Base-by-base conservation (phyloP, 176 grass and related monocot genomes). In the Musa beccarii region DNA sequence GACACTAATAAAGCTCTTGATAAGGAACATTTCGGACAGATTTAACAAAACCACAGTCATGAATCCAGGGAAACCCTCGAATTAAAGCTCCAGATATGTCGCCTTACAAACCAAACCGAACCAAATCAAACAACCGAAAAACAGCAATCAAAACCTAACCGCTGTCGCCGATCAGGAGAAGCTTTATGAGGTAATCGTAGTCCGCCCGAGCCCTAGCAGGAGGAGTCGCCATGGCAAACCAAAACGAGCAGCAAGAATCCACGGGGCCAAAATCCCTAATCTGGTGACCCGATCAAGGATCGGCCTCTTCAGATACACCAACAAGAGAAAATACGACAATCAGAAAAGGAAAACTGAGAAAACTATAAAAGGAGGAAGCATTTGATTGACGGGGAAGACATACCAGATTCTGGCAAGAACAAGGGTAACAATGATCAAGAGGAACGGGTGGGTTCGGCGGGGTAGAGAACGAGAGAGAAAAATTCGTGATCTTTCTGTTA, bases 161-260 rank as follows among this genome's bases (percentile, higher is more conserved):
- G 57, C 57, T 61, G 57, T 61, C 57, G 57, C 57, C 57, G 57
- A 61, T 61, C 16, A 61, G 57, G 16, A 61, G 57, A 61, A 61
- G 57, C 57, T 61, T 61, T 61, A 61, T 61, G 17, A 61, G 57
- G 57, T 61, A 61, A 19, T 61, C 57, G 16, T 61, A 61, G 57
- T 61, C 57, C 16, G 57, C 57, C 16, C 57, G 57, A 20, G 57
- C 57, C 57, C 57, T 61, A 61, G 2, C 19, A 61, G 57, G 57
- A 61, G 57, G 57, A 61, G 57, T 19, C 57, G 57, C 57, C 57
- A 61, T 61, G 57, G 57, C 57, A 61, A 61, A 61, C 8, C 57
- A 61, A 61, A 61, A 21, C 3, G 8, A n/a, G 8, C 57, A 61
- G 17, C 57, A n/a, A 61, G 19, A 19, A 61, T 56, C 12, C 54